These are phyloP conservation scores for Dentiscutata heterogama DNA, from an alignment of 371 early-diverging fungal genomes.

Conservation along the genomic window DNA sequence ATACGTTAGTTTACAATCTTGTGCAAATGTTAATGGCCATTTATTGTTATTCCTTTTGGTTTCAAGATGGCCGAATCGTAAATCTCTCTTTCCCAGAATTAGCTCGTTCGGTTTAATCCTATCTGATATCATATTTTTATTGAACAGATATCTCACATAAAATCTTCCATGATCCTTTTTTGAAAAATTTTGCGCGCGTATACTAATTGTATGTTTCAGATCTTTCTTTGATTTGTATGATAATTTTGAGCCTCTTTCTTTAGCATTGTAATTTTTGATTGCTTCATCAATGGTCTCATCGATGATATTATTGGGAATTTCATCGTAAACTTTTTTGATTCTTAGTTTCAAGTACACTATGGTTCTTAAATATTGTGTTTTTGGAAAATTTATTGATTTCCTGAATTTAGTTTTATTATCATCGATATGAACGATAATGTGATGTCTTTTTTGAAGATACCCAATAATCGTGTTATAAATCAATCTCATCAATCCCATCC, in stretches of 20 bases:
- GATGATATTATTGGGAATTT: slow-evolving; percentile 20
- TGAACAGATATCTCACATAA: too few species aligned
- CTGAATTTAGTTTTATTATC: neutral
- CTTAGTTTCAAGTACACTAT: slow-evolving; percentile 39
- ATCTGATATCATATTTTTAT: too few species aligned
- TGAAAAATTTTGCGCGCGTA: slow-evolving; percentile 25
- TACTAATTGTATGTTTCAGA: slow-evolving; percentile 18
- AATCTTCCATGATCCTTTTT: neutral
- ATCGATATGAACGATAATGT: neutral
- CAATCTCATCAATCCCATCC: neutral
- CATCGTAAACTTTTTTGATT: neutral
- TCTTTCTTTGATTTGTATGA: neutral
- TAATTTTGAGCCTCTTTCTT: slow-evolving; percentile 7
- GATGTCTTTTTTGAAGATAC: neutral
- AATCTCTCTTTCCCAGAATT: too few species aligned
- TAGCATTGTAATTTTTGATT: slow-evolving; percentile 25
- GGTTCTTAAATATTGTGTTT: neutral
- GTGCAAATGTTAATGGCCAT: too few species aligned
- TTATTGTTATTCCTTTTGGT: too few species aligned
- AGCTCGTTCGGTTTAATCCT: too few species aligned
- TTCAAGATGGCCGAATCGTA: too few species aligned
- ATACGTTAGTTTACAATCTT: too few species aligned
- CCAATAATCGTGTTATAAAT: neutral
- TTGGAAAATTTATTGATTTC: neutral
- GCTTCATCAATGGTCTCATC: slow-evolving; percentile 4